A percentile compares a stretch with the other conserved stretches of the same genome.
These are phyloP conservation scores for Leucocoprinus leucothites DNA, from an alignment of 768 basidiomycete genomes.

Conservation along the genomic window DNA sequence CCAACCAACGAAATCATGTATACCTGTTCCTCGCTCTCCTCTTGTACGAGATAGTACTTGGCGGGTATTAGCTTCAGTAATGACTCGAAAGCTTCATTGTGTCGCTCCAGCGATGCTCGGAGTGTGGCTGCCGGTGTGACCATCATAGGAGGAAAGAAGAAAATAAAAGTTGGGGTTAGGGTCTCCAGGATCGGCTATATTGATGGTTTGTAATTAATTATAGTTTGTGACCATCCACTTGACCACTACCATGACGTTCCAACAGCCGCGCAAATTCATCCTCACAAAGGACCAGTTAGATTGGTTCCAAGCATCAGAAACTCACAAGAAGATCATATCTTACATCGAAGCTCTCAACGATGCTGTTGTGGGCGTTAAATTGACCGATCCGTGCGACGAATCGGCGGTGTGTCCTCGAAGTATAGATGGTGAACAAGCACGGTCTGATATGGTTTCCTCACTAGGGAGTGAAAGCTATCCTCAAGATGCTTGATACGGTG, in stretches of 20 bases:
- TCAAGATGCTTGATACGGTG: constrained; percentile 64
- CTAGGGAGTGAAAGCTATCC: constrained; percentile 62
- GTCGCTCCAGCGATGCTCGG: constrained; percentile 66
- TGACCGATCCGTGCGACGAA: constrained; percentile 57
- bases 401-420: constrained; percentile 44
- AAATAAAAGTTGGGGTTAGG: constrained; percentile 9
- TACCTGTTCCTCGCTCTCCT: constrained; percentile 68
- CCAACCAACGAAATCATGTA: constrained; percentile 13
- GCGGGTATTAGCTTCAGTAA: constrained; percentile 85
- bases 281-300: constrained; percentile 73
- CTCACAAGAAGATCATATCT: constrained; percentile 61
- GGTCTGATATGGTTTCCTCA: not conserved
- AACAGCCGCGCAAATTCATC: constrained; percentile 67
- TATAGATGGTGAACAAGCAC: not conserved
- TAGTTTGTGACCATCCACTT: not conserved
- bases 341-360: constrained; percentile 79
- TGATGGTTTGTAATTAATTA: not conserved
- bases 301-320: constrained; percentile 74
- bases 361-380: constrained; percentile 70
- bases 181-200: not conserved
- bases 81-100: constrained; percentile 84
- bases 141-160: constrained; percentile 28
- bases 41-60: constrained; percentile 78
- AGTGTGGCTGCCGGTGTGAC: constrained; percentile 47
- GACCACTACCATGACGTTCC: constrained; percentile 32